A percentile compares a stretch with the other conserved stretches of the same genome.
These are phyloP conservation scores for Tricharina praecox DNA, from an alignment of 495 filamentous ascomycete species.

Conservation along the genomic window DNA sequence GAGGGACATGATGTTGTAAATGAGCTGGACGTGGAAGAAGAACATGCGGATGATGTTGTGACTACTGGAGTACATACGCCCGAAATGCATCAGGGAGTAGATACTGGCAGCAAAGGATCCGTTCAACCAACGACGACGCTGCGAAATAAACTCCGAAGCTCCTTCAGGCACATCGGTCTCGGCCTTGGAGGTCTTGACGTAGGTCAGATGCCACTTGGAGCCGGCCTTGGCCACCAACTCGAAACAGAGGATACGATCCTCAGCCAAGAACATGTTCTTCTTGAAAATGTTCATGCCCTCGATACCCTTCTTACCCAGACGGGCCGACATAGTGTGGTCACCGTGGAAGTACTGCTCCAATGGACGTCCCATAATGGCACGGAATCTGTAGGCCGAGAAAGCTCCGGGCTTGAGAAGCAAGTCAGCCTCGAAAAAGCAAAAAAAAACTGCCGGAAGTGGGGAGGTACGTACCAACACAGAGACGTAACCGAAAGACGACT, in stretches of 20 bases:
- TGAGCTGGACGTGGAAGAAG: conserved; percentile 35
- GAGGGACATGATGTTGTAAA: conserved; percentile 84
- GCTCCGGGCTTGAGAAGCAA: conserved; percentile 27
- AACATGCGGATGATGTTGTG: conserved; percentile 27
- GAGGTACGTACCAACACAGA: conserved; percentile 30
- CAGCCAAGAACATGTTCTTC: conserved; percentile 32
- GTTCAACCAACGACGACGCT: conserved; percentile 29
- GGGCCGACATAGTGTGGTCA: conserved; percentile 50
- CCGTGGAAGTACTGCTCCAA: conserved; percentile 31
- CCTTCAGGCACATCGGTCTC: conserved; percentile 28
- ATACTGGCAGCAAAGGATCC: conserved; percentile 29
- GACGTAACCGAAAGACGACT: conserved; percentile 31
- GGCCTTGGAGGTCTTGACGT: conserved; percentile 28
- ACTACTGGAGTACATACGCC: conserved; percentile 30
- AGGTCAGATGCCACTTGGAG: conserved; percentile 29
- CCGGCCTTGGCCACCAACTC: conserved; percentile 28
- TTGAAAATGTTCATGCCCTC: conserved; percentile 39
- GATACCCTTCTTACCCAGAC: conserved; percentile 73
- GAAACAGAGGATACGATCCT: conserved; percentile 30
- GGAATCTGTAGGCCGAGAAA: conserved; percentile 30
- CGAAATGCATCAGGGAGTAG: conserved; percentile 61
- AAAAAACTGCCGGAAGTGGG: too few relatives aligned
- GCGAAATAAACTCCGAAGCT: conserved; percentile 27
- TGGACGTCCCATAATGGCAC: conserved; percentile 28
- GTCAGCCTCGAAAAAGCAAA: too few relatives aligned